These are phyloP conservation scores for Camelina sativa DNA, from an alignment of 345 rosid genomes.

Conservation along the genomic window DNA sequence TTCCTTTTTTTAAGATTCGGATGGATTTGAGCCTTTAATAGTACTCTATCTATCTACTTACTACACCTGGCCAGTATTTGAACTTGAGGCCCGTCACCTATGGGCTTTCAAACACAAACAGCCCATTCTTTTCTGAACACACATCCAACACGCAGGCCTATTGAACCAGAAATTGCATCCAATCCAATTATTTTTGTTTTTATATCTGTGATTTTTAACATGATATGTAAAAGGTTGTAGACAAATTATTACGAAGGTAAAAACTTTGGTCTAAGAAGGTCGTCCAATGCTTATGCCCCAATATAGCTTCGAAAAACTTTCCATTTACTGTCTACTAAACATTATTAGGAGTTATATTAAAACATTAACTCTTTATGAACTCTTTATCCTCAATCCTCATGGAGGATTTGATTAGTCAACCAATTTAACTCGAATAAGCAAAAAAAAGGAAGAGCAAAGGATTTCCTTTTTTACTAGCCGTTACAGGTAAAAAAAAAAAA, in stretches of 20 bases:
- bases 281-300: background rate
- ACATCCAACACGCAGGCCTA: background rate
- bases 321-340: background rate
- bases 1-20: slow-evolving; percentile 11
- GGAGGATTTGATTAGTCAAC: too few species aligned
- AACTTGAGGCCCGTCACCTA: slow-evolving; percentile 4
- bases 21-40: background rate
- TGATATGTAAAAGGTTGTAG: background rate
- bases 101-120: slow-evolving; percentile 14
- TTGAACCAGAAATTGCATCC: background rate
- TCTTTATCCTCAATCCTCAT: background rate
- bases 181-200: background rate
- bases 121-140: background rate
- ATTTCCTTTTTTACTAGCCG: slow-evolving; percentile 34
- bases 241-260: background rate
- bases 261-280: background rate
- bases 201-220: too few species aligned
- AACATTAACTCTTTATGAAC: background rate
- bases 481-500: background rate
- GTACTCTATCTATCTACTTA: background rate
- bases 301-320: background rate
- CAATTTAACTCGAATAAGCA: background rate
- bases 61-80: background rate
- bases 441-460: background rate
- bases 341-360: background rate